Percentiles rank a stretch among this genome's conserved stretches.
phyloP scores from a whole-genome alignment of 768 basidiomycete species.

The Pulveroboletus sp. region DNA sequence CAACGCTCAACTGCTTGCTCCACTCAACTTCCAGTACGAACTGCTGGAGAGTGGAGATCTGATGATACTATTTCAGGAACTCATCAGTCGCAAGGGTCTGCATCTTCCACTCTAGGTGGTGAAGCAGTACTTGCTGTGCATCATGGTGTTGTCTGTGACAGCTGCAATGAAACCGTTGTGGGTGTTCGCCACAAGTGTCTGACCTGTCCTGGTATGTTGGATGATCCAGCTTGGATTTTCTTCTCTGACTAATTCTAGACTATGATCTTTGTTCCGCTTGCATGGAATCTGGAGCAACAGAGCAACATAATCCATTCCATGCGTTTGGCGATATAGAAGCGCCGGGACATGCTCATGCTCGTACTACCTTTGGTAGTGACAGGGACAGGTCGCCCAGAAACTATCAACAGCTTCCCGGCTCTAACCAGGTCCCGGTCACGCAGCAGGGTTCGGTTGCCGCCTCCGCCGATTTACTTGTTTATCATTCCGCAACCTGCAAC shows the following conservation, averaged over 20 bases:
- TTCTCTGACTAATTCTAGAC: constrained; percentile 37
- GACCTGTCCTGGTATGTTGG: constrained; percentile 58
- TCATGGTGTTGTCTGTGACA: constrained; percentile 58
- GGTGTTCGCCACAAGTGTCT: constrained; percentile 78
- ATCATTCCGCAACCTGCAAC: constrained; percentile 69
- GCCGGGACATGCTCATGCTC: constrained; percentile 61
- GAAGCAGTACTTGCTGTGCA: constrained; percentile 38
- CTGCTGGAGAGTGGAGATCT: neutral
- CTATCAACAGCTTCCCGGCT: neutral
- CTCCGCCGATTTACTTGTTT: constrained; percentile 21
- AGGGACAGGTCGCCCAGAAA: constrained; percentile 30
- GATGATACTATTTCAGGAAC: neutral
- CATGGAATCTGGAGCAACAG: constrained; percentile 43
- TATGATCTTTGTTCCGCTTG: constrained; percentile 69
- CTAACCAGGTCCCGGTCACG: neutral
- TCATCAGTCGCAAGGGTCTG: neutral
- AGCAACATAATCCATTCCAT: constrained; percentile 57
- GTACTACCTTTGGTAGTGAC: constrained; percentile 41
- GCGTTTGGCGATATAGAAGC: constrained; percentile 66
- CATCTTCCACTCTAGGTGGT: neutral
- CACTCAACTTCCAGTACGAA: neutral
- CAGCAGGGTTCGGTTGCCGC: neutral
- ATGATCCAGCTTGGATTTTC: neutral
- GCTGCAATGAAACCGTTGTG: constrained; percentile 50
- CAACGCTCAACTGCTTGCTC: constrained; percentile 5